A percentile compares a stretch with the other conserved stretches of the same genome.
Evolutionary conservation across 768 basidiomycete species (phyloP).

Genomic region (Amanita pallidorosea): DNA sequence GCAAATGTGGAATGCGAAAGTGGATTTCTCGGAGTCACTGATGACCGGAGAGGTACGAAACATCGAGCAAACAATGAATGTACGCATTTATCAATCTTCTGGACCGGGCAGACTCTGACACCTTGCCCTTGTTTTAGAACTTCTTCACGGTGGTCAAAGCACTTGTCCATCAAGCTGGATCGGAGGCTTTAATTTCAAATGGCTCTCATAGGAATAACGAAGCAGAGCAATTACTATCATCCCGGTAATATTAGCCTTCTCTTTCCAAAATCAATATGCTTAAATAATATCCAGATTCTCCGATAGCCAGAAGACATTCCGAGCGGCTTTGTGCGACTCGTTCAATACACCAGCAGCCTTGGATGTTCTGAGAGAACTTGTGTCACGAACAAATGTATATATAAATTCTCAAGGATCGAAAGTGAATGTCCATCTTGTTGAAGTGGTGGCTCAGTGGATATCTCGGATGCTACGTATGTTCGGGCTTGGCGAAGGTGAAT

Average conservation of each 20-base stretch:
- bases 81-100: constrained; percentile 25
- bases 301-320: constrained; percentile 67
- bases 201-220: constrained; percentile 56
- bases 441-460: constrained; percentile 43
- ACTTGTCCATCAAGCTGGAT: constrained; percentile 46
- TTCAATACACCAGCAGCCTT: constrained; percentile 91
- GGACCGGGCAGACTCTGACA: background rate
- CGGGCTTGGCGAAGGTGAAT: constrained; percentile 65
- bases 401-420: constrained; percentile 54
- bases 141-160: constrained; percentile 89
- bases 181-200: constrained; percentile 38
- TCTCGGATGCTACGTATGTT: constrained; percentile 70
- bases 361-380: constrained; percentile 64
- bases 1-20: constrained; percentile 84
- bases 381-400: constrained; percentile 83
- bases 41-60: constrained; percentile 86
- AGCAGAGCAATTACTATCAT: constrained; percentile 56
- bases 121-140: constrained; percentile 43
- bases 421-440: constrained; percentile 50
- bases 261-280: background rate
- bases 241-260: constrained; percentile 32
- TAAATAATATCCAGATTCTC: constrained; percentile 42
- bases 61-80: constrained; percentile 79
- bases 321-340: constrained; percentile 32
- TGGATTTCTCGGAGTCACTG: constrained; percentile 87